Percentiles rank a stretch among this genome's conserved stretches.
Evolutionary conservation across 202 grass and related monocot species (phyloP).

Genomic region (Saccharum hybrid): DNA sequence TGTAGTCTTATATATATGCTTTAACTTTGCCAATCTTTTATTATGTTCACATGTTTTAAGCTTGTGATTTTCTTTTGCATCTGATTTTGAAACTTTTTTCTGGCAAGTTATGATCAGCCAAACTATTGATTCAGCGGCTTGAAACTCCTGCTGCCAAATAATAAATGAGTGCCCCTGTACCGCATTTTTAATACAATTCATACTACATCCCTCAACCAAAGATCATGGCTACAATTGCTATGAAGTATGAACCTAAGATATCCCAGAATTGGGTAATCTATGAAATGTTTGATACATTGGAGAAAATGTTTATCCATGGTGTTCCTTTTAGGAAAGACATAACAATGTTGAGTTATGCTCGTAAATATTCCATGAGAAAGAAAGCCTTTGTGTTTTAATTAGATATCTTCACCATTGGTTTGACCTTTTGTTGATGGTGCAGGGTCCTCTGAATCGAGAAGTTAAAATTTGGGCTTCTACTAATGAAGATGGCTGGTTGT

Average conservation of each 20-base stretch:
- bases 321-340: conserved; percentile 29
- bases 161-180: neutral
- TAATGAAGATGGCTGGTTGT: conserved; percentile 85
- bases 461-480: conserved; percentile 91
- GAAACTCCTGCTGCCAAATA: neutral
- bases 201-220: conserved; percentile 9
- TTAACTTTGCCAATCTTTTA: conserved; percentile 23
- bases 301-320: neutral
- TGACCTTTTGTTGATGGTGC: conserved; percentile 45
- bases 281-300: conserved; percentile 17
- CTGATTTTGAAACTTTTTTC: conserved; percentile 14
- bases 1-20: conserved; percentile 39
- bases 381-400: conserved; percentile 29
- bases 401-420: conserved; percentile 22
- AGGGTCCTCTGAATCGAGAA: conserved; percentile 95
- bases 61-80: neutral
- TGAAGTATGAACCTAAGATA: conserved; percentile 27
- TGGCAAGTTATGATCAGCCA: neutral
- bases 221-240: conserved; percentile 19
- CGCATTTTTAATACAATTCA: neutral
- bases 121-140: conserved; percentile 11
- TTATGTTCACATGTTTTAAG: conserved; percentile 2
- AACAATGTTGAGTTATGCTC: conserved; percentile 8
- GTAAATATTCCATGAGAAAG: neutral
- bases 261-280: neutral